Evolutionary conservation across 1,284 basidiomycete genomes (phyloP).

Genomic region (Leccinum subrobustum): DNA sequence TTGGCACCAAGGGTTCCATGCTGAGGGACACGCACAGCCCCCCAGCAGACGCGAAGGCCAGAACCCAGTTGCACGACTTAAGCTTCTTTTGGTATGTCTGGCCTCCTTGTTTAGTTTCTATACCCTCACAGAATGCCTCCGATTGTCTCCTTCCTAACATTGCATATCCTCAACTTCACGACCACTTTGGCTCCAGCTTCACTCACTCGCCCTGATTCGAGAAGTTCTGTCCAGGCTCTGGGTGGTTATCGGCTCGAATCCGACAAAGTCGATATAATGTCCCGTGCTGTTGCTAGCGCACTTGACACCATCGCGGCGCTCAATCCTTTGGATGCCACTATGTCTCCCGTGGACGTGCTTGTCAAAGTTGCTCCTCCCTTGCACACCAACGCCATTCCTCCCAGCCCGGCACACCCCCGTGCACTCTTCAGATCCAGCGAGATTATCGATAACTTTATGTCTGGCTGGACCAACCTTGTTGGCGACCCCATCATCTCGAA

Average conservation of each 20-base stretch:
- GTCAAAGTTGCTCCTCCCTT: conserved; percentile 74
- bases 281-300: conserved; percentile 56
- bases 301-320: conserved; percentile 57
- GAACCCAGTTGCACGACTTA: conserved; percentile 84
- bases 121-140: conserved; percentile 24
- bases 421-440: conserved; percentile 31
- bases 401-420: conserved; percentile 26
- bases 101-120: background rate
- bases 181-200: conserved; percentile 81
- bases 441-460: conserved; percentile 85
- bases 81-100: conserved; percentile 76
- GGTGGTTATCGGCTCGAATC: conserved; percentile 34
- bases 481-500: conserved; percentile 95
- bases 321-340: conserved; percentile 28
- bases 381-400: conserved; percentile 52
- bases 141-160: conserved; percentile 84
- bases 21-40: conserved; percentile 36
- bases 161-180: conserved; percentile 92
- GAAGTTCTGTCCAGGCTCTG: conserved; percentile 17
- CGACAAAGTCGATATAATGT: conserved; percentile 62
- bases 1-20: conserved; percentile 69
- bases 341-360: conserved; percentile 47
- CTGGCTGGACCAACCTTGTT: conserved; percentile 89
- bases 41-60: conserved; percentile 35
- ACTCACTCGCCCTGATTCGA: conserved; percentile 24